Evolutionary conservation across 768 basidiomycete species (phyloP), one percentile per base, ranked within the genome.

Genomic region (Termitomyces sp.): DNA sequence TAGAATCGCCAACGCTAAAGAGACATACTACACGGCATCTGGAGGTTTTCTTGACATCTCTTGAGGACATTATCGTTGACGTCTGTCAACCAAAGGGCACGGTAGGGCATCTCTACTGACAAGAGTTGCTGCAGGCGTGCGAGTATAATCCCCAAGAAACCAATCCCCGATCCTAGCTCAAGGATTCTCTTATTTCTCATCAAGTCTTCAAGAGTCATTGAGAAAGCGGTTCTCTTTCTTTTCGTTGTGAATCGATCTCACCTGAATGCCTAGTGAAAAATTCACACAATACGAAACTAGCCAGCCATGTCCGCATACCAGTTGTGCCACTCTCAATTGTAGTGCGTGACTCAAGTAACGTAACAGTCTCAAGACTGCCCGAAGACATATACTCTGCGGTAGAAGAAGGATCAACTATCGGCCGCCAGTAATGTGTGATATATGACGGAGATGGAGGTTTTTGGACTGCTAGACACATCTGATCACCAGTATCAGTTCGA

Each of bases 311-410:
- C 53, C 87, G 77, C 47, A 92, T 69, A 12, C 91, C 89, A 1
- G 89, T 92, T 0, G 89, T 92, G 0, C 91, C 90, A 41, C 75
- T 73, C 67, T 91, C 89, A 28, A 91, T 84, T 3, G 77, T 83
- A 2, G 82, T 86, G 7, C 84, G 81, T 1, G 90, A 90, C 69
- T 93, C 90, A 9, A 87, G 70, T 2, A 92, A 69, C 0, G 90
- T 90, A 17, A 77, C 72, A 4, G 68, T 77, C 45, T 76, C 73
- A 59, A 73, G 77, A 21, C 65, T 12, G 4, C 52, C 43, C 2
- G 70, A 34, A 41, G 73, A 63, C 17, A 71, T 57, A 3, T 32
- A 8, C 7, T 49, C 44, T 50, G 21, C 17, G 17, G 14, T 3
- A 14, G 53, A 34, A 27, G 57, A 25, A 17, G 40, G 10, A 1